Base-by-base conservation (phyloP, 306 rosid genomes). In the Morella rubra region DNA sequence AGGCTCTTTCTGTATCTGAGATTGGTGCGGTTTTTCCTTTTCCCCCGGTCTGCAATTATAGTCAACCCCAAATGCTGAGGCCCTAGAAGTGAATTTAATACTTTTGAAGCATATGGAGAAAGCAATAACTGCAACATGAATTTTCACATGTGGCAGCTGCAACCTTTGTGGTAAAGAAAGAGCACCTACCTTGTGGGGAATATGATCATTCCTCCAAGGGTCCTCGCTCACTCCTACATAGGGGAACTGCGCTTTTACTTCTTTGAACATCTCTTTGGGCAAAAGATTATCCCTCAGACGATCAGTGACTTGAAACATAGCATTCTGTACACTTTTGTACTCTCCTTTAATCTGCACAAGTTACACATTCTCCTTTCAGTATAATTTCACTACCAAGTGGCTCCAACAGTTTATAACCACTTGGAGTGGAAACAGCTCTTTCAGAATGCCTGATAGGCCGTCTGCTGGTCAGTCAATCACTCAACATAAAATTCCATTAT, bases 291-390 rank as follows among this genome's bases (percentile, higher is more conserved):
- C 84, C 84, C 91, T 89, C 54, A 89, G 71, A 70, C 67, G 59
- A 76, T 81, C 7, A 66, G 93, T 87, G 74, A 89, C 79, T 73
- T 77, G 80, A 75, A 76, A 44, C n/a, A 89, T 69, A 24, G 91
- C 93, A 76, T 77, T 73, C 67, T 80, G 80, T 66, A 89, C 93
- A 66, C 77, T 83, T 77, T n/a, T 61, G 76, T 81, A 81, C 70
- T 73, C 85, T 65, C 93, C 91, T 60, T 83, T 81, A 20, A 89
- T 89, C 91, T 89, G 91, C 86, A 77, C 42, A 51, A 70, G 80
- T 79, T 50, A 20, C 65, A 52, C 16, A 37, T 71, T n/a, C 27
- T 75, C 64, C 73, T 82, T 72, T 74, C 66, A 72, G 51, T 55
- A 73, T 74, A 61, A 77, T 68, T 74, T 68, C 69, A 76, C 70